Conservation (phyloP, 306 rosid species). For the Malus sylvestris region DNA sequence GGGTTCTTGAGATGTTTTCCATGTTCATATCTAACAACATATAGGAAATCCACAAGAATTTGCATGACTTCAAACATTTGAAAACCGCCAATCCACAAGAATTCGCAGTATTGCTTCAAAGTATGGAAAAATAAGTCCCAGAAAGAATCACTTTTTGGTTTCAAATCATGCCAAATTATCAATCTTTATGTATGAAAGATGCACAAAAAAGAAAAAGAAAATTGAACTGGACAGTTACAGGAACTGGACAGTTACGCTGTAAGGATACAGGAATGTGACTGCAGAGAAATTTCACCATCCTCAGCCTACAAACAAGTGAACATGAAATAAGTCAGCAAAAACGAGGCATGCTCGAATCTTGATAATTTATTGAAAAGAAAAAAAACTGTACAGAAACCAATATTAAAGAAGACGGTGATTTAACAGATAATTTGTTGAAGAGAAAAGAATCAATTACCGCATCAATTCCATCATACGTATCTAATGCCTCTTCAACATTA, state of each 20-base stretch:
- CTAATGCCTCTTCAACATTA: slow-evolving; percentile 54
- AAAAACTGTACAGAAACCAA: background rate
- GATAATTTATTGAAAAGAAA: too few relatives aligned
- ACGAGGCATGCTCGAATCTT: too few relatives aligned
- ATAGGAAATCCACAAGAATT: slow-evolving; percentile 36
- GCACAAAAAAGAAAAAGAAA: background rate
- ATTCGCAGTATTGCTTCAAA: too few relatives aligned
- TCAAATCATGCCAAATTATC: too few relatives aligned
- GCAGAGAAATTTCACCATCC: slow-evolving; percentile 49
- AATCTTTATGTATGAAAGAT: too few relatives aligned
- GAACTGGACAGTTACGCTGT: background rate
- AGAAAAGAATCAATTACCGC: slow-evolving; percentile 29
- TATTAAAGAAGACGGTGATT: background rate
- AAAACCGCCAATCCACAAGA: too few relatives aligned
- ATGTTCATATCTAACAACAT: slow-evolving; percentile 40
- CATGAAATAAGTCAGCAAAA: slow-evolving; percentile 8
- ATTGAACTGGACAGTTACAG: background rate
- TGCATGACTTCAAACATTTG: background rate
- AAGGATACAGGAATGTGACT: slow-evolving; percentile 64
- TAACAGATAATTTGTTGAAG: background rate
- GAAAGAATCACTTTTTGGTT: too few relatives aligned
- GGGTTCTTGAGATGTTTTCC: slow-evolving; percentile 61
- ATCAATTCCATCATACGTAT: slow-evolving; percentile 45
- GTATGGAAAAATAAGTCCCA: too few relatives aligned
- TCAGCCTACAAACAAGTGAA: slow-evolving; percentile 46